Evolutionary conservation across 1,284 basidiomycete genomes (phyloP).

Genomic region (Xerocomus nothofagi): DNA sequence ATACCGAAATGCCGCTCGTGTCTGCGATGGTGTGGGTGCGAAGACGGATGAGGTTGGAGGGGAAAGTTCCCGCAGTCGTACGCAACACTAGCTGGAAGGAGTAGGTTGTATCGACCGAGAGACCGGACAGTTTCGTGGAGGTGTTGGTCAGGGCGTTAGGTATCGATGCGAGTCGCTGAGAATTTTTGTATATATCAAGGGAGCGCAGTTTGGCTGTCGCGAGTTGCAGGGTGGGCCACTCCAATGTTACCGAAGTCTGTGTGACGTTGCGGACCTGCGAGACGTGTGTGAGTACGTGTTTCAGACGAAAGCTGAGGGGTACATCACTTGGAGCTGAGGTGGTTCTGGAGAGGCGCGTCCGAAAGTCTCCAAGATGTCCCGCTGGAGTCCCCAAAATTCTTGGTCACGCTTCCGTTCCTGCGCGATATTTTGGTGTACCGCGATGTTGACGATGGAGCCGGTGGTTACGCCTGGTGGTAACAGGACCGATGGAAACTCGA

Average conservation of each 20-base stretch:
- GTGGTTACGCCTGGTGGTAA: conserved; percentile 87
- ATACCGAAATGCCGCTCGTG: conserved; percentile 89
- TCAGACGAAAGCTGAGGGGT: neutral
- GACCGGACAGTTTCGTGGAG: conserved; percentile 86
- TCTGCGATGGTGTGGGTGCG: conserved; percentile 92
- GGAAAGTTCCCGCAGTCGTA: conserved; percentile 86
- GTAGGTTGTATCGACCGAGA: conserved; percentile 87
- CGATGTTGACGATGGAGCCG: conserved; percentile 96
- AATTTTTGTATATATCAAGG: conserved; percentile 89
- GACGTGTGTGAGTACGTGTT: conserved; percentile 5
- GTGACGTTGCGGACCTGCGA: conserved; percentile 85
- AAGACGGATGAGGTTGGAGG: conserved; percentile 79
- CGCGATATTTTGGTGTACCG: conserved; percentile 75
- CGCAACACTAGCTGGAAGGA: conserved; percentile 89
- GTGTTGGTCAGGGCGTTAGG: conserved; percentile 80
- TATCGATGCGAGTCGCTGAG: conserved; percentile 82
- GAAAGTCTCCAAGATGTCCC: conserved; percentile 74
- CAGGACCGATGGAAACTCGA: conserved; percentile 93
- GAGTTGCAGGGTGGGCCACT: conserved; percentile 86
- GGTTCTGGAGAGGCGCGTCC: conserved; percentile 67
- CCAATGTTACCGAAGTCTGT: conserved; percentile 91
- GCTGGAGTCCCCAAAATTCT: conserved; percentile 83
- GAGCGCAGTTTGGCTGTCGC: conserved; percentile 84
- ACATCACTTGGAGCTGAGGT: conserved; percentile 66
- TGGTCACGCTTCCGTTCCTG: conserved; percentile 81